A percentile compares a stretch with the other conserved stretches of the same genome.
Conservation (phyloP, 2,329 filamentous ascomycete genomes). For the Paradendryphiella salina region DNA sequence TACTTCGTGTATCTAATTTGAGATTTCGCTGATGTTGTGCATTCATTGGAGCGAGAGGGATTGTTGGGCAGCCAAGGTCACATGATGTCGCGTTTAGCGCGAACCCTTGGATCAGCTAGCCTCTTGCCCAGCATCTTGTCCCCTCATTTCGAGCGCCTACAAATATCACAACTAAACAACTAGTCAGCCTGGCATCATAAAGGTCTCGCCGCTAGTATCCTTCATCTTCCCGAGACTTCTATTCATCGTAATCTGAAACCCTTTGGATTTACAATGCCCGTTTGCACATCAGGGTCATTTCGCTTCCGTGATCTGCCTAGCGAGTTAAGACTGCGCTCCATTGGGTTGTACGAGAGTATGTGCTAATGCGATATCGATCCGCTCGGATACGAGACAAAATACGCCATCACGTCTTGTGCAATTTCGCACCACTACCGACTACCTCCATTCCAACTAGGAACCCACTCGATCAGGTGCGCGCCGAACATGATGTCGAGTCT, state of each 20-base stretch:
- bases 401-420: not conserved
- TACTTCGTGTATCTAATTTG: too few relatives aligned
- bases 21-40: too few relatives aligned
- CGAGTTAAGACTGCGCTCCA: not conserved
- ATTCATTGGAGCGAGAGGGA: too few relatives aligned
- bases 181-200: too few relatives aligned
- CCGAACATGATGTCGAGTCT: not conserved
- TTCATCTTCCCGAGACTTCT: not conserved
- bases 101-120: not conserved
- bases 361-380: not conserved
- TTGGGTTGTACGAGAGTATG: not conserved
- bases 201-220: not conserved
- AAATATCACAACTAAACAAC: not conserved
- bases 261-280: not conserved
- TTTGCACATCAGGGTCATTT: not conserved
- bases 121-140: not conserved
- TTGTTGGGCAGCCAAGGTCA: not conserved
- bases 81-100: constrained; percentile 3
- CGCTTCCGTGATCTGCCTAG: constrained; percentile 9
- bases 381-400: constrained; percentile 5
- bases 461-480: not conserved
- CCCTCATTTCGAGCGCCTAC: not conserved
- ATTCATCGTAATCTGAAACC: not conserved
- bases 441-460: not conserved
- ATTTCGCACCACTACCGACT: not conserved